Percentiles rank a stretch among this genome's conserved stretches.
These are phyloP conservation scores for Inosperma sp. DNA, from an alignment of 768 basidiomycete genomes.

Conservation along the genomic window DNA sequence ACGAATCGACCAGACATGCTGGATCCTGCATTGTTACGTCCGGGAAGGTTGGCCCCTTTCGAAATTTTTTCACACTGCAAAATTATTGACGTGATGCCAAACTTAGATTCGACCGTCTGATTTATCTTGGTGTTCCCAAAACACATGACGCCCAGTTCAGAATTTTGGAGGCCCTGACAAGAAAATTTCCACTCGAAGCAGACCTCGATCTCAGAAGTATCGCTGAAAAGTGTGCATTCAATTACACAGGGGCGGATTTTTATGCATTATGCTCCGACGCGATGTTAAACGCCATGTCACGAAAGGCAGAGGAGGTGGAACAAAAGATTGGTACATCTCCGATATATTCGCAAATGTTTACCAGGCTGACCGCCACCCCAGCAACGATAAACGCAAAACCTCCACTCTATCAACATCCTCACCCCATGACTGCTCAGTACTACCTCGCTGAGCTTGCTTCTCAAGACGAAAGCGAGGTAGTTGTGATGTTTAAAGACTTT, in stretches of 20 bases:
- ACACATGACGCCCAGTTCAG: slow-evolving; percentile 80
- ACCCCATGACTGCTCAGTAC: slow-evolving; percentile 82
- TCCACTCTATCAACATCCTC: slow-evolving; percentile 43
- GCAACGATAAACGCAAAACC: slow-evolving; percentile 46
- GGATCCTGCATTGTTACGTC: slow-evolving; percentile 83
- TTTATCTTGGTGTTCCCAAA: slow-evolving; percentile 91
- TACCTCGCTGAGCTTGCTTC: slow-evolving; percentile 80
- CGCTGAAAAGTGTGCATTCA: slow-evolving; percentile 78
- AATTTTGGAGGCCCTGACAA: slow-evolving; percentile 84
- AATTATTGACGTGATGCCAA: slow-evolving; percentile 7
- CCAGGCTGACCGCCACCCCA: slow-evolving; percentile 16
- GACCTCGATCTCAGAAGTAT: slow-evolving; percentile 57
- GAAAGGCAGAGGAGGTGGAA: slow-evolving; percentile 80
- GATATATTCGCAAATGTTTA: slow-evolving; percentile 1
- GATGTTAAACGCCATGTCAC: slow-evolving; percentile 89
- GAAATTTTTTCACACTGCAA: neutral
- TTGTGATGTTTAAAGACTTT: slow-evolving; percentile 70
- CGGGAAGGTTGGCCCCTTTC: slow-evolving; percentile 59
- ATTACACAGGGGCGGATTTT: slow-evolving; percentile 96
- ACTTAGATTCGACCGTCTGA: slow-evolving; percentile 90
- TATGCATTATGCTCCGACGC: slow-evolving; percentile 98
- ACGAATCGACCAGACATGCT: slow-evolving; percentile 92
- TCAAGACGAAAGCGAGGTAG: slow-evolving; percentile 59
- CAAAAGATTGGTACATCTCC: slow-evolving; percentile 56
- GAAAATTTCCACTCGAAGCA: slow-evolving; percentile 83